A percentile compares a stretch with the other conserved stretches of the same genome.
Conservation (phyloP, 495 filamentous ascomycete species). For the Rhypophila decipiens region DNA sequence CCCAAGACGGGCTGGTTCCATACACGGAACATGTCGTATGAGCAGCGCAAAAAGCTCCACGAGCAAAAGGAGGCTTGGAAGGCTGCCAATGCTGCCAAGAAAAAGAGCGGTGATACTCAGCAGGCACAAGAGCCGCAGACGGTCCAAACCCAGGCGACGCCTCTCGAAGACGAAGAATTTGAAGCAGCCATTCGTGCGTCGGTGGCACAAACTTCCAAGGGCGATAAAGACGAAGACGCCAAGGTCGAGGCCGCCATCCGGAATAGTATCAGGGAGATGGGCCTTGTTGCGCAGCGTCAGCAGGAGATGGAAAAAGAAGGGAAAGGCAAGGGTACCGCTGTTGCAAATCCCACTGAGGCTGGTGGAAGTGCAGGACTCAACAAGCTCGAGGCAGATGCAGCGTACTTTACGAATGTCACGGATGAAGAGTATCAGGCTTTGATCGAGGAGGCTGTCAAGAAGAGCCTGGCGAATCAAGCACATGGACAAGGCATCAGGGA, state of each 20-base stretch:
- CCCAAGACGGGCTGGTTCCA: slow-evolving; percentile 34
- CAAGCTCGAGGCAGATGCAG: too few species aligned
- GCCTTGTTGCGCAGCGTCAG: slow-evolving; percentile 27
- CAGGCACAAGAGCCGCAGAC: neutral
- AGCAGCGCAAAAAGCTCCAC: slow-evolving; percentile 43
- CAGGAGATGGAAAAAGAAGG: slow-evolving; percentile 9
- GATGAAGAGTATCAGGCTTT: slow-evolving; percentile 49
- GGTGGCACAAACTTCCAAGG: slow-evolving; percentile 60
- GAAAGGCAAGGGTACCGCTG: neutral
- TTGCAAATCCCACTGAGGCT: too few species aligned
- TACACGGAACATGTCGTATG: slow-evolving; percentile 30
- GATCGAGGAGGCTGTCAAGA: slow-evolving; percentile 52
- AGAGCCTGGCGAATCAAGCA: slow-evolving; percentile 37
- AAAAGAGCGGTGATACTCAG: too few species aligned
- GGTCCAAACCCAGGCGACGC: neutral
- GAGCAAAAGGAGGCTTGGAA: slow-evolving; percentile 36
- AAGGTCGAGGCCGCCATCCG: slow-evolving; percentile 63
- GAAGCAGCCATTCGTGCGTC: slow-evolving; percentile 64
- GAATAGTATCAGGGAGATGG: slow-evolving; percentile 58
- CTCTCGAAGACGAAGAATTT: slow-evolving; percentile 44
- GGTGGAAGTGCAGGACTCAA: too few species aligned
- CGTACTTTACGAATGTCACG: slow-evolving; percentile 23
- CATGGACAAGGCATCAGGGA: neutral
- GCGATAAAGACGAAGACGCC: slow-evolving; percentile 59
- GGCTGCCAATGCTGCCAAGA: neutral